These are phyloP conservation scores for Geoglossum cookeanum DNA, from an alignment of 2,329 filamentous ascomycete genomes.

Conservation along the genomic window DNA sequence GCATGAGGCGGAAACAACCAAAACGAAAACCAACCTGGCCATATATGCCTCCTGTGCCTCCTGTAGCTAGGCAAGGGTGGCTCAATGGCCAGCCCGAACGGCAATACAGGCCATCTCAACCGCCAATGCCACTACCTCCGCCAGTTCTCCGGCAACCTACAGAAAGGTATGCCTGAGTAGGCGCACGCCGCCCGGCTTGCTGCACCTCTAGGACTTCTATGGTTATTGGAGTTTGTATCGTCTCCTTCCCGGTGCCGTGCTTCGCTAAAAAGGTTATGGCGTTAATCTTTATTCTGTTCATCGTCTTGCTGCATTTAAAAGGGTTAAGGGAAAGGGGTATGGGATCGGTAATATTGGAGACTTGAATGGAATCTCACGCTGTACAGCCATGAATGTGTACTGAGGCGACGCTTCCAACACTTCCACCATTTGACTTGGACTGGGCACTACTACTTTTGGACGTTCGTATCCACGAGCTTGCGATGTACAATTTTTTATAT, in stretches of 20 bases:
- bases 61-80: background rate
- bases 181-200: background rate
- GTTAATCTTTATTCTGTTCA: background rate
- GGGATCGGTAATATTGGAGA: background rate
- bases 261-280: background rate
- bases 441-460: background rate
- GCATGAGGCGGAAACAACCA: background rate
- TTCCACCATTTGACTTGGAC: background rate
- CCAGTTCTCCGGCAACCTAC: background rate
- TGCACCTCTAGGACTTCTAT: background rate
- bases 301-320: background rate
- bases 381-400: background rate
- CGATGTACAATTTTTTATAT: background rate
- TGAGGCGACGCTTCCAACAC: background rate
- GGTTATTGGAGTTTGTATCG: background rate
- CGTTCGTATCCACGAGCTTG: background rate
- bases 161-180: background rate
- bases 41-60: background rate
- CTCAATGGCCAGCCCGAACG: background rate
- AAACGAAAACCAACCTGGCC: background rate
- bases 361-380: background rate
- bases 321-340: background rate
- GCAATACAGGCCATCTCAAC: background rate
- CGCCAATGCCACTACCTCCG: background rate
- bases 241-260: background rate